Evolutionary conservation across 2,329 filamentous ascomycete species (phyloP), one percentile per base, ranked within the genome.

Genomic region (Arthrobotrys conoides): DNA sequence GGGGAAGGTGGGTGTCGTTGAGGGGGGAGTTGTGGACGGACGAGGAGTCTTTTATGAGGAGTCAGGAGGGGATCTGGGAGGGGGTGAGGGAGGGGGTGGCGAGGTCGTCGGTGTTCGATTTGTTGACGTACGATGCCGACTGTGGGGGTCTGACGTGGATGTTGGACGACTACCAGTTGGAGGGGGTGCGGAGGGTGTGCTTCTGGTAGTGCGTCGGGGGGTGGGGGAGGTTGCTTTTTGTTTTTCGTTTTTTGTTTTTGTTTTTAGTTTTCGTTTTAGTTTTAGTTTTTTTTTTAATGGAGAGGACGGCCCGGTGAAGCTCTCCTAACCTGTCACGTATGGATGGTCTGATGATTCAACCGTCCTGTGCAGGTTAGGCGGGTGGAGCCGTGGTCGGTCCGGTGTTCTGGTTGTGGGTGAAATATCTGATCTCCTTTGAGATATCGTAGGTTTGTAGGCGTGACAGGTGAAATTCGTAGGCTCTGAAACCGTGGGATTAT

Each of bases 121-220:
- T 61, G 36, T 33, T 61, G n/a, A n/a, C 20, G n/a, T 24, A 61
- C 18, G 41, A 24, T 33, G 18, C 9, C 55, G 55, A 61, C n/a
- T 16, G 9, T n/a, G 55, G 55, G n/a, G 55, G 55, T n/a, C 18
- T 44, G 36, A 24, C 36, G 36, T 61, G 55, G 55, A 41, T 61
- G 55, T 6, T 61, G 36, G 55, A 61, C 33, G 33, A 61, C 33
- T 61, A 61, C 20, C 55, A 61, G 55, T 41, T 61, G 55, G 55
- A 61, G 33, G 55, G 55, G 36, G 55, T 61, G 55, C 8, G 5
- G 36, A 61, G 55, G 36, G 55, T 61, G 33, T 18, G 41, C n/a
- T 3, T 36, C 30, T 61, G 55, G 55, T 61, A 61, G 55, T 36
- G 55, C n/a, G 30, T 61, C 10, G 33, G 55, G 55, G 18, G 16